These are phyloP conservation scores for Bocquillonia castaneifolia DNA, from an alignment of 441 rosid genomes.

Conservation along the genomic window DNA sequence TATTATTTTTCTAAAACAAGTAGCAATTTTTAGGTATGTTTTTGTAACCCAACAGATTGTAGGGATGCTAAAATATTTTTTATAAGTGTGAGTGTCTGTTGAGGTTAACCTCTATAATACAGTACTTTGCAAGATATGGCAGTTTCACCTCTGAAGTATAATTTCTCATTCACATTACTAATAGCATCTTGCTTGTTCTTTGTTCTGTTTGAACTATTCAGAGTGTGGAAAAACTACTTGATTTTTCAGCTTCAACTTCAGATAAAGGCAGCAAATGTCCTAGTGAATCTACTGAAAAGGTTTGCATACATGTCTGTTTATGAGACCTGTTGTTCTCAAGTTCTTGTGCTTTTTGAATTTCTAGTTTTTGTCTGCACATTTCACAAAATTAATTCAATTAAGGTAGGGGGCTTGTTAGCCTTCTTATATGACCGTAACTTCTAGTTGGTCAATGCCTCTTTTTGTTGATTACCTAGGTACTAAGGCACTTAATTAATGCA, in stretches of 20 bases:
- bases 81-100: neutral
- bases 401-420: too few relatives aligned
- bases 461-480: neutral
- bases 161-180: neutral
- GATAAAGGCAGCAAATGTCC: slow-evolving; percentile 21
- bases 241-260: slow-evolving; percentile 25
- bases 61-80: slow-evolving; percentile 7
- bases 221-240: slow-evolving; percentile 53
- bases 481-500: neutral
- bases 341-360: neutral
- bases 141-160: neutral
- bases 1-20: too few relatives aligned
- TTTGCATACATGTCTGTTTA: slow-evolving; percentile 22
- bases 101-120: neutral
- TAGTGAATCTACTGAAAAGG: slow-evolving; percentile 38
- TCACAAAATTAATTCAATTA: neutral
- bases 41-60: neutral
- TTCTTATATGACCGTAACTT: neutral
- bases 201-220: slow-evolving; percentile 26
- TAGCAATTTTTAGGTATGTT: neutral
- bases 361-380: neutral
- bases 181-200: slow-evolving; percentile 8
- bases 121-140: slow-evolving; percentile 1
- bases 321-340: neutral
- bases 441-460: neutral